These are phyloP conservation scores for Triticum timopheevii DNA, from an alignment of 176 grass and related monocot genomes.

Conservation along the genomic window DNA sequence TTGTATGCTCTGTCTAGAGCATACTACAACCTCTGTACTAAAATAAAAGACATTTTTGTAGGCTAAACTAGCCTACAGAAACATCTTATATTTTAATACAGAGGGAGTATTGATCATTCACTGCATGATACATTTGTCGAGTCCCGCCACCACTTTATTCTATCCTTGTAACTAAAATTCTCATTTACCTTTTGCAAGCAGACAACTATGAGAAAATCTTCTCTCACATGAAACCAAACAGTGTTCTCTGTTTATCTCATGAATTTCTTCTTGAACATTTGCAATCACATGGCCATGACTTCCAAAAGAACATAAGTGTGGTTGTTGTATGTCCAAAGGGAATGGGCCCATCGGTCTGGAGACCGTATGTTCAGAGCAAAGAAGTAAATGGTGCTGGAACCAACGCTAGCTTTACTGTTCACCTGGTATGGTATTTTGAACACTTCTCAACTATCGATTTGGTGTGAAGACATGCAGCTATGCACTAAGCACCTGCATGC, in stretches of 20 bases:
- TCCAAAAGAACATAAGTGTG: conserved; percentile 70
- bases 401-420: conserved; percentile 16
- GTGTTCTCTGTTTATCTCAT: conserved; percentile 67
- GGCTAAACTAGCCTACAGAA: no score
- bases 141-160: no score
- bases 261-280: conserved; percentile 67
- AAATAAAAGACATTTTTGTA: no score
- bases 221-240: conserved; percentile 76
- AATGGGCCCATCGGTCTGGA: conserved; percentile 65
- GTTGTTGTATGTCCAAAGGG: conserved; percentile 72
- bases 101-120: no score
- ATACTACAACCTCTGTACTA: no score
- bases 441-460: not conserved
- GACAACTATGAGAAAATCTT: conserved; percentile 87
- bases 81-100: no score
- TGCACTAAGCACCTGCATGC: not conserved
- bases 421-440: conserved; percentile 46
- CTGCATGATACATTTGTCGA: no score
- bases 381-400: conserved; percentile 68
- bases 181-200: no score
- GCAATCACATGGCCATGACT: conserved; percentile 59
- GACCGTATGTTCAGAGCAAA: conserved; percentile 80
- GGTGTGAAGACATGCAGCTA: not conserved
- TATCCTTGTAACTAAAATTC: no score
- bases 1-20: no score